A percentile compares a stretch with the other conserved stretches of the same genome.
Conservation (phyloP, 1,139 yeast genomes). For the Pichia sp. region DNA sequence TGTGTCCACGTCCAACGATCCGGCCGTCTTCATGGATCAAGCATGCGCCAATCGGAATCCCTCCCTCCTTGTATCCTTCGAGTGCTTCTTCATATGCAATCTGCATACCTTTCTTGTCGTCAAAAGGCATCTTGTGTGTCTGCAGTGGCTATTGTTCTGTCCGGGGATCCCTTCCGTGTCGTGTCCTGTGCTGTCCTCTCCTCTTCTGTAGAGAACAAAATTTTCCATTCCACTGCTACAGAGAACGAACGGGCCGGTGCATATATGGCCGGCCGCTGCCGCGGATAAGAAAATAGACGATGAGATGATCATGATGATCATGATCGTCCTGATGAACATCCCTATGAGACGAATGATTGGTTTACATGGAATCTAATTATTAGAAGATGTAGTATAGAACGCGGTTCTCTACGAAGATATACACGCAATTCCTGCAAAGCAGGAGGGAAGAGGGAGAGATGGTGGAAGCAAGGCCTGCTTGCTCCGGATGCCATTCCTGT, state of each 20-base stretch:
- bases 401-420: neutral
- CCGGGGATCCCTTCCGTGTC: no score
- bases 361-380: neutral
- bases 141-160: neutral
- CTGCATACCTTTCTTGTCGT: conserved; percentile 61
- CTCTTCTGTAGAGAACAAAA: no score
- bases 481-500: neutral
- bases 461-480: neutral
- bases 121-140: conserved; percentile 41
- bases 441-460: neutral
- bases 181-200: no score
- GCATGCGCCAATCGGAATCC: conserved; percentile 77
- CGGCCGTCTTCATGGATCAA: conserved; percentile 71
- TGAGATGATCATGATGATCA: no score
- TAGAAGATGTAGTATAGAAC: neutral
- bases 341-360: no score
- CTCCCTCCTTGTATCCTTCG: conserved; percentile 70
- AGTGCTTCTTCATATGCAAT: conserved; percentile 72
- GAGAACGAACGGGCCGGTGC: no score
- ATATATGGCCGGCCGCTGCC: neutral
- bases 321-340: no score
- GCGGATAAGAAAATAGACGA: neutral
- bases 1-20: conserved; percentile 82
- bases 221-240: no score
- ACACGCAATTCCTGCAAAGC: neutral